These are phyloP conservation scores for Setaria italica DNA, from an alignment of 202 grass and related monocot genomes.

Conservation along the genomic window DNA sequence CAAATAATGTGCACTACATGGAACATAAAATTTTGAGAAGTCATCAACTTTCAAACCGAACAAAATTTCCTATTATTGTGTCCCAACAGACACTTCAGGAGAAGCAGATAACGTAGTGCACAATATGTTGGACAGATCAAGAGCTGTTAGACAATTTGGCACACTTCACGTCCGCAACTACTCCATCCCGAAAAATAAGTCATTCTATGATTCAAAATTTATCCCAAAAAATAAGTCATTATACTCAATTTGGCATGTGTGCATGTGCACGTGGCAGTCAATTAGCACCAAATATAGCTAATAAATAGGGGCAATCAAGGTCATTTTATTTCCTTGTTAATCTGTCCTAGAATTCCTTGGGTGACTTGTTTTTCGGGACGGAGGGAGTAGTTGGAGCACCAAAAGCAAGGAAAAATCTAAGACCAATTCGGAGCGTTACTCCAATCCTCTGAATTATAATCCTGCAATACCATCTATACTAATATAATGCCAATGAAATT, in stretches of 20 bases:
- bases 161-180: neutral
- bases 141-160: neutral
- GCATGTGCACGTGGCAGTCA: too few relatives aligned
- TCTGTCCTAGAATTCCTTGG: too few relatives aligned
- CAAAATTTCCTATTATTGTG: slow-evolving; percentile 4
- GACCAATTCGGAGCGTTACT: neutral
- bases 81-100: neutral
- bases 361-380: too few relatives aligned
- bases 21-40: neutral
- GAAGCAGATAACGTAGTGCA: neutral
- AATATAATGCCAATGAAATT: slow-evolving; percentile 9
- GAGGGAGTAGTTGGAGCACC: neutral
- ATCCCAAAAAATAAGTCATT: too few relatives aligned
- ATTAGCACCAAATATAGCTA: too few relatives aligned
- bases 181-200: too few relatives aligned
- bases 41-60: neutral
- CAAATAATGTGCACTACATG: neutral
- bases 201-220: too few relatives aligned
- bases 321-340: too few relatives aligned
- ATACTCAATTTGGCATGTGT: too few relatives aligned
- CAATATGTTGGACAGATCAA: neutral
- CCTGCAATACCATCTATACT: neutral
- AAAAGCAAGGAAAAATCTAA: neutral
- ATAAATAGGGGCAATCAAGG: too few relatives aligned
- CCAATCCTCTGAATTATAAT: neutral